phyloP scores from a whole-genome alignment of 148 eudicot species.

The Silene uniflora region DNA sequence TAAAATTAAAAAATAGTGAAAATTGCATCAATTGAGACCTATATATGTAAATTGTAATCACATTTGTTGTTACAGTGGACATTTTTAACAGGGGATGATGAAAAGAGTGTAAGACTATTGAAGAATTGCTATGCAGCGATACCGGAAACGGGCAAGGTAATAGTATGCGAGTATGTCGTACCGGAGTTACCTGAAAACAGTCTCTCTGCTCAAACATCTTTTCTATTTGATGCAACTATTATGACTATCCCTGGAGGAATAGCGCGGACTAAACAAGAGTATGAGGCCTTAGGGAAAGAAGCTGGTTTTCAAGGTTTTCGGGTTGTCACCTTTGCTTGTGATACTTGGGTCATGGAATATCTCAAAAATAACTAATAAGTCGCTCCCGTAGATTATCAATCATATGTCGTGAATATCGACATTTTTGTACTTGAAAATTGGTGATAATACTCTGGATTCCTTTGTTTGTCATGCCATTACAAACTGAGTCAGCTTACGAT shows the following conservation, averaged over 20 bases:
- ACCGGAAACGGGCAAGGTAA: slow-evolving; percentile 33
- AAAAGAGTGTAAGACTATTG: slow-evolving; percentile 33
- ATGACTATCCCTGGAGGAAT: slow-evolving; percentile 28
- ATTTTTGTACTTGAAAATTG: no score
- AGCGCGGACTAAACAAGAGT: slow-evolving; percentile 35
- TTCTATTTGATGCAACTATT: slow-evolving; percentile 24
- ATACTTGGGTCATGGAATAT: slow-evolving; percentile 32
- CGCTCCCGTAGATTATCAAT: no score
- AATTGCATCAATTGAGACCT: background rate
- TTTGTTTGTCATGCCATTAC: no score
- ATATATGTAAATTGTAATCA: no score
- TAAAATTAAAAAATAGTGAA: background rate
- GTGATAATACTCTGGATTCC: no score
- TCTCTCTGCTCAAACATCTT: slow-evolving; percentile 12
- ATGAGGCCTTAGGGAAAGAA: slow-evolving; percentile 28
- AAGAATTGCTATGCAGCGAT: slow-evolving; percentile 37
- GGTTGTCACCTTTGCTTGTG: slow-evolving; percentile 13
- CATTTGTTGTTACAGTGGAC: slow-evolving; percentile 19
- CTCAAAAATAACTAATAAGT: background rate
- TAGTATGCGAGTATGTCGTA: slow-evolving; percentile 26
- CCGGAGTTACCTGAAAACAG: slow-evolving; percentile 22
- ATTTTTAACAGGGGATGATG: slow-evolving; percentile 34
- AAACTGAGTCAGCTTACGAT: no score
- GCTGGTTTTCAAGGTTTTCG: slow-evolving; percentile 31
- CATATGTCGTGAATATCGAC: no score